These are phyloP conservation scores for Mycena belliarum DNA, from an alignment of 768 basidiomycete genomes.

Conservation along the genomic window DNA sequence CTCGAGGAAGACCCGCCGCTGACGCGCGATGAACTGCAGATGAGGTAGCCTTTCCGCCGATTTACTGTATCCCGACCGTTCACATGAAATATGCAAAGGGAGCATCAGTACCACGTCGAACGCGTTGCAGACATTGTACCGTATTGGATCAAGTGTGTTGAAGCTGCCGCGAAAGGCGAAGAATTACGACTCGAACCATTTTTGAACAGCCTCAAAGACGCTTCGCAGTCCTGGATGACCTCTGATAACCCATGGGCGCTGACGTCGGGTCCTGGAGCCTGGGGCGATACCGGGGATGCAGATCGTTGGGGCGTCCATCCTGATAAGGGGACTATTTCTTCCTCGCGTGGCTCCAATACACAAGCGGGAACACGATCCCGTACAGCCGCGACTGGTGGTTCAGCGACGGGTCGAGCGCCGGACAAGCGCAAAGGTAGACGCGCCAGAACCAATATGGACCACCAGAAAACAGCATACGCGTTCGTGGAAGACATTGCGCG, in stretches of 20 bases:
- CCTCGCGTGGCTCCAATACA: not conserved
- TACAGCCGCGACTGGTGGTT: not conserved
- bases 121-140: conserved; percentile 50
- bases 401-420: not conserved
- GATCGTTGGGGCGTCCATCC: conserved; percentile 8
- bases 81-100: conserved; percentile 10
- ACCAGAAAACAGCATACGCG: conserved; percentile 2
- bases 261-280: not conserved
- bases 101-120: conserved; percentile 40
- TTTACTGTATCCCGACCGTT: too few relatives aligned
- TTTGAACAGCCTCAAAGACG: conserved; percentile 10
- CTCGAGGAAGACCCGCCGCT: conserved; percentile 22
- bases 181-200: conserved; percentile 19
- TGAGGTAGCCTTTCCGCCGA: not conserved
- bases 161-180: conserved; percentile 8
- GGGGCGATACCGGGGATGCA: conserved; percentile 4
- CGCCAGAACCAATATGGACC: not conserved
- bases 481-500: conserved; percentile 16
- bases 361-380: conserved; percentile 5
- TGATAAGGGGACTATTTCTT: not conserved
- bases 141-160: conserved; percentile 41
- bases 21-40: conserved; percentile 32
- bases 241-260: conserved; percentile 4
- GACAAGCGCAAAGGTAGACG: not conserved
- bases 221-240: conserved; percentile 4